Base-by-base conservation (phyloP, 176 grass and related monocot species). In the Cenchrus fungigraminus region DNA sequence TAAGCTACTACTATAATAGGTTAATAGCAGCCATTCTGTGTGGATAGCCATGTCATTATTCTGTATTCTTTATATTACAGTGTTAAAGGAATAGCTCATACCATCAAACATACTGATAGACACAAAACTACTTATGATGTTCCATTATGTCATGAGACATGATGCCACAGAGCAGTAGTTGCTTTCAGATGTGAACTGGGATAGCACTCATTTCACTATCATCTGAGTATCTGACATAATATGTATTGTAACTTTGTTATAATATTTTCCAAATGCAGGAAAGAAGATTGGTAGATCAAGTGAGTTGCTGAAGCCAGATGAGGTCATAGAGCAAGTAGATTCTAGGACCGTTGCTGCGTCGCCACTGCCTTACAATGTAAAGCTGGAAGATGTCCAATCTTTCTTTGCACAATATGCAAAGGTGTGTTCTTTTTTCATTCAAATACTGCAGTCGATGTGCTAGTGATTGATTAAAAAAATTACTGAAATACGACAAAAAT, bases 331-430 rank as follows among this genome's bases (percentile, higher is more conserved):
- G 58, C 87, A 89, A 86, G 59, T 93, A 4, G 87, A 93, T 85
- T 88, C 87, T 22, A 91, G 87, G 79, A 93, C 91, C 8, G 16
- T 97, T 80, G 89, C 91, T 20, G 91, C 66, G 29, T 87, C 89
- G 12, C 94, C 94, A 9, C 86, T 93, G 37, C 89, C 94, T 86
- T 96, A 91, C 81, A 90, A 93, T 85, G 74, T 91, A 49, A 93
- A 91, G 81, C 78, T 86, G 19, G 91, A 97, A 78, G 89, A 88
- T 81, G 82, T 97, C 14, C 81, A 97, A 47, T 87, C 91, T 40
- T 97, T 97, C 66, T 94, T 97, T 81, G 28, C 68, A 25, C 82
- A 89, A 46, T 32, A 80, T 19, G 91, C 87, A 46, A 93, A 93
- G 94, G 94, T 97, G 50, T 76, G 57, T 11, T 70, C 54, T 8